Conservation (phyloP, 73 alveolate species). For the Paramecium caudatum region DNA sequence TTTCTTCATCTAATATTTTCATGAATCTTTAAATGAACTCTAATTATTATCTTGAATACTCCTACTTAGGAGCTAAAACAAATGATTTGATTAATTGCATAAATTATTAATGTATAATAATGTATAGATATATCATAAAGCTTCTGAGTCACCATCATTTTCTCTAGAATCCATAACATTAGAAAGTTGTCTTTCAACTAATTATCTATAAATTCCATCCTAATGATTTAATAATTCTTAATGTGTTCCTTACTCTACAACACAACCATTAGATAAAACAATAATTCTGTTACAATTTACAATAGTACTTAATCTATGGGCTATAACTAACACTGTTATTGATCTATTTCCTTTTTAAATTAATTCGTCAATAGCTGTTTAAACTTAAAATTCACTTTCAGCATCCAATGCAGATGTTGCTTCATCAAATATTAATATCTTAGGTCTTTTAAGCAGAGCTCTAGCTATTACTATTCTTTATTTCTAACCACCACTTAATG, state of each 20-base stretch:
- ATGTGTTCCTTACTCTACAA: conserved; percentile 82
- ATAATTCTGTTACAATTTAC: conserved; percentile 82
- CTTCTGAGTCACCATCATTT: conserved; percentile 58
- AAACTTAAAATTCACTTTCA: conserved; percentile 77
- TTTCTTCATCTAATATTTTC: conserved; percentile 11
- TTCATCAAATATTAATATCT: conserved; percentile 80
- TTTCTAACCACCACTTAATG: conserved; percentile 76
- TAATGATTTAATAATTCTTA: conserved; percentile 66
- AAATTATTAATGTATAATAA: not conserved
- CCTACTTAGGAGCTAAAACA: conserved; percentile 5
- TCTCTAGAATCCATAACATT: conserved; percentile 16
- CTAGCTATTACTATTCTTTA: conserved; percentile 80
- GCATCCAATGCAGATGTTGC: conserved; percentile 82
- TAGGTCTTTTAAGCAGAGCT: conserved; percentile 78
- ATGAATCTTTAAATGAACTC: conserved; percentile 19
- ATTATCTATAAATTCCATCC: conserved; percentile 74
- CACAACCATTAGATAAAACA: conserved; percentile 79
- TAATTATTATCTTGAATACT: not conserved
- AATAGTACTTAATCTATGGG: conserved; percentile 84
- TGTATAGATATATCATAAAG: conserved; percentile 36
- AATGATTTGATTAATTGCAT: conserved; percentile 53
- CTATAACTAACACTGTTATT: conserved; percentile 79
- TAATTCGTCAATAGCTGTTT: conserved; percentile 71
- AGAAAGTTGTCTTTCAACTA: conserved; percentile 71
- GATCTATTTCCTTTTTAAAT: conserved; percentile 53